These are phyloP conservation scores for Shiraia sp. DNA, from an alignment of 2,329 filamentous ascomycete genomes.

Conservation along the genomic window DNA sequence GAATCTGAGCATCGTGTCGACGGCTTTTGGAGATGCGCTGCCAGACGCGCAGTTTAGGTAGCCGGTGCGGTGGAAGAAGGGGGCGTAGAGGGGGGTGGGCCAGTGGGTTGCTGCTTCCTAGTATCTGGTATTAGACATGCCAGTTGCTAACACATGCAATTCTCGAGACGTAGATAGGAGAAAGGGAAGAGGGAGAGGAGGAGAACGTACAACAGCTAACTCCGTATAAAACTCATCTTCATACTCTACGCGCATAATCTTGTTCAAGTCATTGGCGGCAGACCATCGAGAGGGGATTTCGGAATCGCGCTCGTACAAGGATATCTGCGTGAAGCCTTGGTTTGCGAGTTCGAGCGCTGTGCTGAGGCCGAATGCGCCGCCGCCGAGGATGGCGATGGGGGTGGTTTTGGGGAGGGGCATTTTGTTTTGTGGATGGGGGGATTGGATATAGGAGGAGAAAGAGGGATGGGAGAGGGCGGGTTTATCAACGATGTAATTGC, in stretches of 20 bases:
- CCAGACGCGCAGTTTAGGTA: conserved; percentile 58
- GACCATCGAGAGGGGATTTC: conserved; percentile 56
- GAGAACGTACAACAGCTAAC: conserved; percentile 52
- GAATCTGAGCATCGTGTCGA: conserved; percentile 51
- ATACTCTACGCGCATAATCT: conserved; percentile 64
- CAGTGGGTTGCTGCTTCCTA: conserved; percentile 58
- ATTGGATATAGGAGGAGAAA: background rate
- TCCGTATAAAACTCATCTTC: conserved; percentile 62
- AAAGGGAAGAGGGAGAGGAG: no score
- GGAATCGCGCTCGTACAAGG: conserved; percentile 35
- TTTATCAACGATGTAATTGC: no score
- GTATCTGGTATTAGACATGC: background rate
- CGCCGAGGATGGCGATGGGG: conserved; percentile 33
- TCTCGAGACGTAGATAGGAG: no score
- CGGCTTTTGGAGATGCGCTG: conserved; percentile 53
- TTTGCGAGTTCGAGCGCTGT: conserved; percentile 35
- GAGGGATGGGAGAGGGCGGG: background rate
- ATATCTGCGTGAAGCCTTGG: conserved; percentile 34
- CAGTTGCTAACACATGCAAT: no score
- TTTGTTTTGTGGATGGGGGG: background rate
- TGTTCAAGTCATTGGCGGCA: conserved; percentile 64
- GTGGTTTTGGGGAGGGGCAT: conserved; percentile 27
- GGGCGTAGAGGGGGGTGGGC: conserved; percentile 58
- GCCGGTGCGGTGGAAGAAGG: conserved; percentile 57
- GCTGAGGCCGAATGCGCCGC: conserved; percentile 37